These are phyloP conservation scores for Paramecium bursaria DNA, from an alignment of 73 alveolate species.

Conservation along the genomic window DNA sequence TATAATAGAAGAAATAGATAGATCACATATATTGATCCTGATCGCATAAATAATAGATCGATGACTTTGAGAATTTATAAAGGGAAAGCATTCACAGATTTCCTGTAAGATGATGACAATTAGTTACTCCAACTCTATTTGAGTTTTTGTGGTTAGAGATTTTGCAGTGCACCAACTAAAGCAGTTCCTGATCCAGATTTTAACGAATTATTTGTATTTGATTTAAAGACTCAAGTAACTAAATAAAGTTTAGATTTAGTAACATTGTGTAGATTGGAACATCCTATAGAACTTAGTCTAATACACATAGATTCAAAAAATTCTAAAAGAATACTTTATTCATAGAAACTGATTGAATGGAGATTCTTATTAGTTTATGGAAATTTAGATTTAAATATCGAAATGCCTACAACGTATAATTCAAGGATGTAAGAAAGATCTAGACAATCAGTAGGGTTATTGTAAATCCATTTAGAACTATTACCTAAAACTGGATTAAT, in stretches of 20 bases:
- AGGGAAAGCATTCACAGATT: conserved; percentile 57
- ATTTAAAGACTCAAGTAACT: conserved; percentile 28
- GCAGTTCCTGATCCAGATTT: conserved; percentile 47
- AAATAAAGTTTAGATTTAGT: conserved; percentile 12
- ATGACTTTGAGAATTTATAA: conserved; percentile 21
- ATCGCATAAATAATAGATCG: conserved; percentile 39
- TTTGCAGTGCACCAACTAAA: neutral
- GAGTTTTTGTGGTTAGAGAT: conserved; percentile 45
- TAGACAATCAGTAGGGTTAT: conserved; percentile 13
- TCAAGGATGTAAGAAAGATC: conserved; percentile 38
- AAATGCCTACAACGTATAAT: conserved; percentile 48
- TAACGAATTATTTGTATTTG: conserved; percentile 50
- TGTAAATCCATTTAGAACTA: conserved; percentile 49
- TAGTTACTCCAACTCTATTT: conserved; percentile 2
- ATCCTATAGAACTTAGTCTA: conserved; percentile 5
- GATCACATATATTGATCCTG: conserved; percentile 58
- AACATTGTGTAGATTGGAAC: conserved; percentile 45
- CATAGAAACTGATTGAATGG: conserved; percentile 62
- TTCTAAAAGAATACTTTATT: conserved; percentile 9
- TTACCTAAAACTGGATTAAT: conserved; percentile 49
- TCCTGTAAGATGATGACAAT: neutral
- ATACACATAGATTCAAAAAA: neutral
- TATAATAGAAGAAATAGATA: conserved; percentile 25
- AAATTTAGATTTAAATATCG: conserved; percentile 12
- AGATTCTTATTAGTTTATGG: conserved; percentile 55